Conservation (phyloP, 176 grass and related monocot species). For the Musa schizocarpa region DNA sequence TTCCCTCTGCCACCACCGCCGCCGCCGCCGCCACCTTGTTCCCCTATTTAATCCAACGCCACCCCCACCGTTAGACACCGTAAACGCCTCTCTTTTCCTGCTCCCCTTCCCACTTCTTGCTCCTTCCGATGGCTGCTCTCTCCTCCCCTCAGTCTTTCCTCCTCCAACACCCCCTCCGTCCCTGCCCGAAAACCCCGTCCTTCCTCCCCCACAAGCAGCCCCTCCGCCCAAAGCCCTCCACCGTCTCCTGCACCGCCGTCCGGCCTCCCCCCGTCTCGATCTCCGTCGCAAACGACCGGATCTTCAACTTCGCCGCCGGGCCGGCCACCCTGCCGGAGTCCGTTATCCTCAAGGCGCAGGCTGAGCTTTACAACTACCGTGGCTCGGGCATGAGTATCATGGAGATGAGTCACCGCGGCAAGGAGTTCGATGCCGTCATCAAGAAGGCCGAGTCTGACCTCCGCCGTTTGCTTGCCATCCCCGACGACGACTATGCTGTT, state of each 20-base stretch:
- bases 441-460: constrained; percentile 96
- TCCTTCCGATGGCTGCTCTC: constrained; percentile 15
- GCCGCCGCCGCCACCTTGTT: too few relatives aligned
- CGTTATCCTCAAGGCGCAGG: constrained; percentile 67
- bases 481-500: constrained; percentile 56
- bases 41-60: too few relatives aligned
- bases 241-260: constrained; percentile 60
- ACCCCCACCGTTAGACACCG: too few relatives aligned
- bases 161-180: constrained; percentile 29
- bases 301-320: constrained; percentile 96
- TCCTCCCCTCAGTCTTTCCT: constrained; percentile 42
- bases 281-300: constrained; percentile 13
- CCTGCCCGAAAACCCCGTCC: background rate
- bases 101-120: too few relatives aligned
- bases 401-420: constrained; percentile 98
- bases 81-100: too few relatives aligned
- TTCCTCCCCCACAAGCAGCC: constrained; percentile 1
- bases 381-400: constrained; percentile 99
- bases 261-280: constrained; percentile 19
- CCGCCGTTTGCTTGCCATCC: constrained; percentile 54
- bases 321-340: constrained; percentile 66
- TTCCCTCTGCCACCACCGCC: too few relatives aligned
- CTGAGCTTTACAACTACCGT: constrained; percentile 78
- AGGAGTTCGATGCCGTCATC: constrained; percentile 81
- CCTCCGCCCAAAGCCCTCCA: constrained; percentile 4